phyloP scores from a whole-genome alignment of 257 asterid genomes.

The Solanum arcanum region DNA sequence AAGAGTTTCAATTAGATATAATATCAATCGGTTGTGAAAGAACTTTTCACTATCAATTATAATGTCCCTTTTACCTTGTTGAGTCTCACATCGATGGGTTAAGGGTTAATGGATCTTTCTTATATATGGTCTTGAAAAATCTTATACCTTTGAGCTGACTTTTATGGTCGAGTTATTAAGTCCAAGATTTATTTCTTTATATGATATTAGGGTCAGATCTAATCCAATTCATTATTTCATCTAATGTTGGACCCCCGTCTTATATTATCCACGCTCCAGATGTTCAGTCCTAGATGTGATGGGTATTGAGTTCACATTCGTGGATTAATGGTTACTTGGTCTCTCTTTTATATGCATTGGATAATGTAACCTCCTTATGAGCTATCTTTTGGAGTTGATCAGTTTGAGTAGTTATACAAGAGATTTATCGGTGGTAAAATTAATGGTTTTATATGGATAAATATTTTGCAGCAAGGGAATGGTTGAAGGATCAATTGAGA shows the following conservation, averaged over 20 bases:
- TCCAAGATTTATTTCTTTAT: neutral
- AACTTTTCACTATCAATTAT: neutral
- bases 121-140: neutral
- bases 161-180: neutral
- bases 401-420: neutral
- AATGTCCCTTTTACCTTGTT: neutral
- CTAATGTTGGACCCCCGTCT: neutral
- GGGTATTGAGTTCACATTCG: neutral
- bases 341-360: neutral
- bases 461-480: neutral
- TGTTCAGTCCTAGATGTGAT: neutral
- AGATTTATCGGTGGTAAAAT: neutral
- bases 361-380: neutral
- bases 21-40: neutral
- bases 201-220: too few species aligned
- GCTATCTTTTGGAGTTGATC: neutral
- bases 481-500: slow-evolving; percentile 15
- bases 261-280: neutral
- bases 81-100: neutral
- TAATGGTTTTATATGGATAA: neutral
- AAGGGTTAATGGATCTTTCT: neutral
- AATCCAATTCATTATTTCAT: neutral
- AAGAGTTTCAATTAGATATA: neutral
- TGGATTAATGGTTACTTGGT: neutral
- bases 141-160: rapidly evolving